Base-by-base conservation (phyloP, 176 grass and related monocot species). In the Juncus inflexus region DNA sequence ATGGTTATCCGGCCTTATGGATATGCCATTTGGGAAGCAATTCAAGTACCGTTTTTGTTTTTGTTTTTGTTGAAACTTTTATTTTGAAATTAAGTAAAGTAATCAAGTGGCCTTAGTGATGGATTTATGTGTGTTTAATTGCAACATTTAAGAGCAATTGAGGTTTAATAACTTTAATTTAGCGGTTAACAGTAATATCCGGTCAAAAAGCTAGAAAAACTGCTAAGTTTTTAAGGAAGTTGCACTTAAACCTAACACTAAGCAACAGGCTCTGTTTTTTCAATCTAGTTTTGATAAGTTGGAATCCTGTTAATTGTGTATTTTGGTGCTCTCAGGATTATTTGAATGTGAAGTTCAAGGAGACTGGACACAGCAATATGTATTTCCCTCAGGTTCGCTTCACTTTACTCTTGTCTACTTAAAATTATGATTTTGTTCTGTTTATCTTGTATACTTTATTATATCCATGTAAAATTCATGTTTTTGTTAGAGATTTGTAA, bases 1-100 rank as follows among this genome's bases (percentile, higher is more conserved):
- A 97, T 97, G 92, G 87, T 97, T 58, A 97, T 97, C 51, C 84
- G 92, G 42, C 92, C 92, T 55, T 97, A 97, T 68, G 92, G 92
- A 10, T 97, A 97, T 55, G 92, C 92, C 70, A 89, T 97, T 66
- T 97, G 92, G 87, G 92, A 97, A 77, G 79, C 92, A 53, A 97
- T 96, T 52, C 91, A 96, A 82, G 87, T 84, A 14, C 3, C 41
- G 2, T 47, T 47, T 47, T 47, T 47, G 0, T 47, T 47, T 47
- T 9, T 47, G 1, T 9, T 47, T 47, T 45, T 45, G 7, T 45
- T 45, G 42, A 45, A 45, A 47, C 0, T 5, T 47, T 47, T 47
- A 0, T 47, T 28, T 28, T 28, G 0, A 28, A 28, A 28, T 28
- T 28, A 28, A 28, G 0, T 28, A 0, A 28, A 28, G 19, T 1